Conservation (phyloP, 148 eudicot species). For the Rhododendron molle region DNA sequence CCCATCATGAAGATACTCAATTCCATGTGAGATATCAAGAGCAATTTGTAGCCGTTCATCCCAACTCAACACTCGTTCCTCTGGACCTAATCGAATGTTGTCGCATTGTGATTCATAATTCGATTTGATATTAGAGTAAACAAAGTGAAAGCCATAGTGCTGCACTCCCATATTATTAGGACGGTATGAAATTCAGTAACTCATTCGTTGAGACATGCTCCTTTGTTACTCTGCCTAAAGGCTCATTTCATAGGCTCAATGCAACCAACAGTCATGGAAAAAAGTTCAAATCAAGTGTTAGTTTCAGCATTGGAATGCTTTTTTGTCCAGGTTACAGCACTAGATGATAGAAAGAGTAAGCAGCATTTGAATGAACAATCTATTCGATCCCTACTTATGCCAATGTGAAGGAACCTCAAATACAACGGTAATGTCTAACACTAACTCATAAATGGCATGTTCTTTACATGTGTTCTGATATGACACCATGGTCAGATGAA, state of each 20-base stretch:
- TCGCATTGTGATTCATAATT: not conserved
- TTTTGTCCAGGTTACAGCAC: not conserved
- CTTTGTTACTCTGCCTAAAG: not conserved
- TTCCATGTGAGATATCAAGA: conserved; percentile 93
- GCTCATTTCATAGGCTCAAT: not conserved
- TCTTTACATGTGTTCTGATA: not conserved
- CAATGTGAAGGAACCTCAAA: not conserved
- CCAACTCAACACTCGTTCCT: conserved; percentile 64
- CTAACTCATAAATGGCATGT: not conserved
- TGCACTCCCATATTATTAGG: not conserved
- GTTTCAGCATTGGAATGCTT: not conserved
- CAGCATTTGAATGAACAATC: not conserved
- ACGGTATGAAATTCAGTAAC: not conserved
- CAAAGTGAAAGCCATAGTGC: not conserved
- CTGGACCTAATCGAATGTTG: conserved; percentile 37
- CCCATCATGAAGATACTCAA: conserved; percentile 99
- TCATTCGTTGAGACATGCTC: not conserved
- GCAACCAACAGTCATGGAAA: not conserved
- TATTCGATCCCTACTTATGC: not conserved
- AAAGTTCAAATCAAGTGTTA: not conserved
- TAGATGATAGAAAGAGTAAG: not conserved
- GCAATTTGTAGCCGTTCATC: conserved; percentile 88
- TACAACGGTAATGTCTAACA: not conserved
- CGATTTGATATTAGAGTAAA: not conserved
- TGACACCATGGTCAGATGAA: not conserved